Conservation (phyloP, 352 stramenopile genomes). For the Globisporangium solare region DNA sequence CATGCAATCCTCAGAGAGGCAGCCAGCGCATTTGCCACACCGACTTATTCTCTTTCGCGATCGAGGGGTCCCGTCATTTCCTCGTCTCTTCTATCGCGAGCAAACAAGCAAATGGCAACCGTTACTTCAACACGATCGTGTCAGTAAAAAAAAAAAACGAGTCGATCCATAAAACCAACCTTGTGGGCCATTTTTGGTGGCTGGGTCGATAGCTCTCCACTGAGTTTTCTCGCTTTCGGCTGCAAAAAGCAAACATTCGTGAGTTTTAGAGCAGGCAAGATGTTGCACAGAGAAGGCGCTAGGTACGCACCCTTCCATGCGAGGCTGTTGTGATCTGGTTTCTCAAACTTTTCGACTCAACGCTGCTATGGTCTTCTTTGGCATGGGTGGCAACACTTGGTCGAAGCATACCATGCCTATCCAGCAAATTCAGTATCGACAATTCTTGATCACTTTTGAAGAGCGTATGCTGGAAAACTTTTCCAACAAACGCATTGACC, state of each 20-base stretch:
- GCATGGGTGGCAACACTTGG: conserved; percentile 14
- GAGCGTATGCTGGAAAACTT: conserved; percentile 25
- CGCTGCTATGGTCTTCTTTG: conserved; percentile 19
- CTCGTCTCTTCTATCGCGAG: conserved; percentile 27
- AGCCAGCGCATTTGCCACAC: conserved; percentile 76
- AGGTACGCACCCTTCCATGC: conserved; percentile 9
- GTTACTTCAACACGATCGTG: too few relatives aligned
- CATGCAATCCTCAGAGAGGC: conserved; percentile 80
- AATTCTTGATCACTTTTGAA: conserved; percentile 36
- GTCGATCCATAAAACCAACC: background rate
- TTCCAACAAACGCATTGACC: conserved; percentile 26
- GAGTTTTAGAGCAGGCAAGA: background rate
- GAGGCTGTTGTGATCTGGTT: background rate
- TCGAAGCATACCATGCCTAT: conserved; percentile 30
- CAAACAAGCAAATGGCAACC: background rate
- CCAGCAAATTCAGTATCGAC: conserved; percentile 24
- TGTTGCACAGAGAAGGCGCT: background rate
- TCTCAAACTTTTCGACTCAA: conserved; percentile 7
- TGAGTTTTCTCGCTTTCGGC: conserved; percentile 6
- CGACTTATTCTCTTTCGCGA: conserved; percentile 69
- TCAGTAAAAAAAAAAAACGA: too few relatives aligned
- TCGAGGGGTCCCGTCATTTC: conserved; percentile 23
- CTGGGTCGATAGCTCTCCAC: conserved; percentile 8
- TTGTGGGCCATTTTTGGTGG: conserved; percentile 4
- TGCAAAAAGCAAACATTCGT: background rate